Evolutionary conservation across 805 yeast genomes (phyloP).

Genomic region (Kodamaea neixiangensis): DNA sequence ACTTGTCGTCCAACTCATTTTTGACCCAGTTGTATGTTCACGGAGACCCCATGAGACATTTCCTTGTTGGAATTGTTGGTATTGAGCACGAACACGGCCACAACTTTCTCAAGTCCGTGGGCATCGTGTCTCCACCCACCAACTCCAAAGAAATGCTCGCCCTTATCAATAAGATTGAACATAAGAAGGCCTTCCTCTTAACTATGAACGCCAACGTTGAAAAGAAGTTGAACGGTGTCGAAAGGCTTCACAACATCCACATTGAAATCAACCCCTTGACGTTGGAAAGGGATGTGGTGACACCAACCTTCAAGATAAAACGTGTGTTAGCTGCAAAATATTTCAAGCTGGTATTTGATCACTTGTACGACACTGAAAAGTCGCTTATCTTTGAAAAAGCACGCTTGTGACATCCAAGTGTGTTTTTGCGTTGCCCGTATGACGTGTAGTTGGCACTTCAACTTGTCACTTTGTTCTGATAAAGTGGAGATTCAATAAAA

Average conservation of each 20-base stretch:
- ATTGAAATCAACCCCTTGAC: constrained; percentile 34
- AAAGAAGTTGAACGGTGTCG: constrained; percentile 28
- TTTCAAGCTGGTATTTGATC: constrained; percentile 16
- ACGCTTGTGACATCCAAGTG: constrained; percentile 3
- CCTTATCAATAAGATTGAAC: constrained; percentile 24
- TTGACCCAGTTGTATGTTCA: constrained; percentile 33
- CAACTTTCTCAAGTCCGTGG: constrained; percentile 20
- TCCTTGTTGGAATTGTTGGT: constrained; percentile 33
- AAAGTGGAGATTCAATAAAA: neutral
- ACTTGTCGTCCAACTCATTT: constrained; percentile 31
- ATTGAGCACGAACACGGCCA: constrained; percentile 24
- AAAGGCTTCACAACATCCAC: constrained; percentile 34
- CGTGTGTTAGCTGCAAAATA: constrained; percentile 28
- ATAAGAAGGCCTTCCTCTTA: constrained; percentile 23
- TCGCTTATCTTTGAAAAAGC: constrained; percentile 7
- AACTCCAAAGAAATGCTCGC: constrained; percentile 19
- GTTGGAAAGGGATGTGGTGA: constrained; percentile 20
- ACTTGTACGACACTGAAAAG: constrained; percentile 16
- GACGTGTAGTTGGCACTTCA: constrained; percentile 1
- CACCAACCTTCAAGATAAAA: constrained; percentile 20
- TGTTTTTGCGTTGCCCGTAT: neutral
- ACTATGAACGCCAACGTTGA: constrained; percentile 27
- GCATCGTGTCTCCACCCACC: constrained; percentile 14
- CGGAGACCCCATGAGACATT: constrained; percentile 32
- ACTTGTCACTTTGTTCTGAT: neutral